Evolutionary conservation across 345 rosid genomes (phyloP), one percentile per base, ranked within the genome.

Genomic region (Toxicodendron radicans): DNA sequence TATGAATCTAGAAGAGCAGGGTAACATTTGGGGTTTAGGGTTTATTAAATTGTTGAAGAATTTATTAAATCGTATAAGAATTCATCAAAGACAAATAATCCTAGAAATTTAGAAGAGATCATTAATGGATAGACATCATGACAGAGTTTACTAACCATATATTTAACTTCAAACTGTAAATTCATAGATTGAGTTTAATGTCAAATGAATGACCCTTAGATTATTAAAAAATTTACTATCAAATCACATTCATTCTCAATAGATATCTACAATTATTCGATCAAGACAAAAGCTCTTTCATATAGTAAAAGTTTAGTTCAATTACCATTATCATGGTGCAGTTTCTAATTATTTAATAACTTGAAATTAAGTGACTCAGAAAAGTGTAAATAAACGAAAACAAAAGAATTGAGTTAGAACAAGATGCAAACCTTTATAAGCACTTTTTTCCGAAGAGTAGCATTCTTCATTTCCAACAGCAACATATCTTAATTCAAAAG

Each of bases 381-480:
- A 46, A 0, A 46, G 51, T 46, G 18, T 51, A 32, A 7, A 68
- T 51, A 24, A 21, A 18, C 24, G 5, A 17, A 30, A 24, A 56
- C 17, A 74, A 21, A 20, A 35, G 17, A 53, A 71, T 64, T 64
- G 67, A 71, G 11, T 38, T 56, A 52, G 17, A 64, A 20, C n/a
- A 52, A 64, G 2, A 74, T 52, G 57, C 80, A 80, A 70, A 93
- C 98, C 99, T 93, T 75, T 81, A 79, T 93, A 93, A 72, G 91
- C 84, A 76, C n/a, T n/a, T 85, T 90, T 86, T 93, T 95, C 57
- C 84, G 30, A 1, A 27, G 30, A 27, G 30, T 27, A 79, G 68
- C 99, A 95, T 80, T 95, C 99, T 68, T 93, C 98, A 70, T 95
- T 95, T 56, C 99, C 98, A 49, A 95, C 59, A 27, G 98, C 98